Base-by-base conservation (phyloP, 2,329 filamentous ascomycete species). In the Talaromyces sp. region DNA sequence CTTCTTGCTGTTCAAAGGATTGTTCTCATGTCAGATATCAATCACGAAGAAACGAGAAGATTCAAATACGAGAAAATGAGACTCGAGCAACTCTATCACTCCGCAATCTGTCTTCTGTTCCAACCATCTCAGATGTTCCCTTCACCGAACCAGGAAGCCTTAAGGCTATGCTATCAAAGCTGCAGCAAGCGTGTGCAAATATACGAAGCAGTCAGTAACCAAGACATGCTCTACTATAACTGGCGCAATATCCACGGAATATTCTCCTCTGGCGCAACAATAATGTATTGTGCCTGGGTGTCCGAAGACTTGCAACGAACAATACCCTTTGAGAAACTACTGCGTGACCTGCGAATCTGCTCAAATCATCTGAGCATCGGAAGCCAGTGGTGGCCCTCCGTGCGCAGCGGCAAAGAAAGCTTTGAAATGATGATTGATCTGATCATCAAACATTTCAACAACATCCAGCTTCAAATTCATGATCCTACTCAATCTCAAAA, bases 331-430 rank as follows among this genome's bases (percentile, higher is more conserved):
- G 33, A 58, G 6, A 58, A 61, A 10, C 49, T 65, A 3, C 52
- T 65, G n/a, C 59, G 59, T 7, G 62, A 66, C 45, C 52, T 67
- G 6, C 64, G 72, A 6, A 65, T 59, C 0, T 74, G 71, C 37
- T 73, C 71, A 0, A 74, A 66, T 36, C 63, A 74, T 3, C 63
- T 75, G 3, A 72, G 68, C n/a, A 64, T 73, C 14, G 72, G 71
- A 3, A 70, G 73, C 3, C 71, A 75, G 47, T 75, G 72, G 72
- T 75, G 73, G 73, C 71, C 70, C 6, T 72, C 69, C 0, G 69
- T 68, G 16, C 69, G 65, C 11, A 68, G 56, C 6, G 67, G 67
- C 1, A 66, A 67, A 32, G 56, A 61, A 3, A 71, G 66, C 37
- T 71, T 73, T 41, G 70, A 66, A 19, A 54, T 54, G 37, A 61